These are phyloP conservation scores for Zymoseptoria ardabiliae DNA, from an alignment of 2,329 filamentous ascomycete genomes.

Conservation along the genomic window DNA sequence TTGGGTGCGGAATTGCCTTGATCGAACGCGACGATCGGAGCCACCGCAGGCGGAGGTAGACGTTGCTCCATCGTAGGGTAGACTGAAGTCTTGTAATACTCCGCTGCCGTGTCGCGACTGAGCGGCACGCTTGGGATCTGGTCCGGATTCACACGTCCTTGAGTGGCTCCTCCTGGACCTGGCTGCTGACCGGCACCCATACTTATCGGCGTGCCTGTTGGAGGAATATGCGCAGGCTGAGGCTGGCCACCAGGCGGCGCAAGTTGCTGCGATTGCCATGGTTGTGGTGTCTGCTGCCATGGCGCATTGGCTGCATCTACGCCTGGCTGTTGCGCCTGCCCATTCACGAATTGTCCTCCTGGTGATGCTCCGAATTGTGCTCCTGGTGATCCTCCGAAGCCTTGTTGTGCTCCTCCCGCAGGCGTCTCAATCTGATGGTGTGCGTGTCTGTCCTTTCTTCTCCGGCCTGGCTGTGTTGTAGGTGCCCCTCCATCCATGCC, in stretches of 20 bases:
- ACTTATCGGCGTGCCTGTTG: constrained; percentile 23
- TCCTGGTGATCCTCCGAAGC: constrained; percentile 59
- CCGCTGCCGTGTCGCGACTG: constrained; percentile 73
- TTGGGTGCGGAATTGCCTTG: constrained; percentile 96
- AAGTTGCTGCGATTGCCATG: constrained; percentile 26
- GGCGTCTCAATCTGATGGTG: constrained; percentile 78
- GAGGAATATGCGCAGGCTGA: constrained; percentile 11
- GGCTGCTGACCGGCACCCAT: constrained; percentile 23
- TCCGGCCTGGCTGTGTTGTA: constrained; percentile 41
- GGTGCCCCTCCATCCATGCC: constrained; percentile 51
- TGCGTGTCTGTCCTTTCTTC: constrained; percentile 90
- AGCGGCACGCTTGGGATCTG: constrained; percentile 86
- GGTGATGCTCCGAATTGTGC: constrained; percentile 66
- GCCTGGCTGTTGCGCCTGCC: constrained; percentile 23
- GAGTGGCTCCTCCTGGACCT: constrained; percentile 37
- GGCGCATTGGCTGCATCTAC: constrained; percentile 17
- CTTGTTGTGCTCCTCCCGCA: constrained; percentile 49
- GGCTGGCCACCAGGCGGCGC: constrained; percentile 12
- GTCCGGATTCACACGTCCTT: constrained; percentile 76
- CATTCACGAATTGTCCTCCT: constrained; percentile 53
- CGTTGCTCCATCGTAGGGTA: constrained; percentile 96
- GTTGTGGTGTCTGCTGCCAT: constrained; percentile 34
- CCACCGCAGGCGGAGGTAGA: constrained; percentile 76
- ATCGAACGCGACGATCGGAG: constrained; percentile 88
- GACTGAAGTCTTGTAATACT: constrained; percentile 76